Evolutionary conservation across 306 rosid genomes (phyloP), one percentile per base, ranked within the genome.

Genomic region (Corylus heterophylla): DNA sequence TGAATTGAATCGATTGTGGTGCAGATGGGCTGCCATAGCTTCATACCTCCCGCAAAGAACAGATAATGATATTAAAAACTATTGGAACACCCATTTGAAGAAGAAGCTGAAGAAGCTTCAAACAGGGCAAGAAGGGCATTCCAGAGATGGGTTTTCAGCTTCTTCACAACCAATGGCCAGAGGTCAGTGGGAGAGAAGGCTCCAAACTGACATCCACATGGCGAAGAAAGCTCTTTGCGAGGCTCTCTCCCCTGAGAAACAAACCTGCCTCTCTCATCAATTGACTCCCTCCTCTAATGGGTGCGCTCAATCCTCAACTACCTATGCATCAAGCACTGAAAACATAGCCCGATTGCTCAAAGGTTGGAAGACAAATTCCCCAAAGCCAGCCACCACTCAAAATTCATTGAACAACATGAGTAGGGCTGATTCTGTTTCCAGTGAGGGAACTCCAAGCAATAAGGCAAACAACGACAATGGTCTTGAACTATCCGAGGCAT

Each of bases 21-120:
- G 70, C 88, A 95, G 98, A 83, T 95, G 98, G 98, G 98, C 98
- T 44, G 98, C 98, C 10, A 95, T 95, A 83, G 98, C 98, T 74
- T 90, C 98, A 35, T 95, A 95, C 84, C 98, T 95, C 71, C 98
- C 98, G 8, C 92, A 95, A 72, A 92, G 98, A 88, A 95, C 98
- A 54, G 98, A 95, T 47, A 95, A 95, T 48, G 98, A 95, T 85
- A 95, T 95, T 25, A 95, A 95, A 52, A 95, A 95, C 86, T 88
- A 95, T 54, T 95, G 98, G 98, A 95, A 95, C 79, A 95, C 98
- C 42, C 91, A 95, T 78, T 82, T 95, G 86, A 95, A 90, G 84
- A 95, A 95, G 84, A 95, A 83, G 82, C 92, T 92, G 3, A 86
- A 66, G 70, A 95, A 90, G 81, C 77, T 87, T 50, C 86, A 90